A percentile compares a stretch with the other conserved stretches of the same genome.
Evolutionary conservation across 495 filamentous ascomycete species (phyloP).

Genomic region (Penicillium subrubescens): DNA sequence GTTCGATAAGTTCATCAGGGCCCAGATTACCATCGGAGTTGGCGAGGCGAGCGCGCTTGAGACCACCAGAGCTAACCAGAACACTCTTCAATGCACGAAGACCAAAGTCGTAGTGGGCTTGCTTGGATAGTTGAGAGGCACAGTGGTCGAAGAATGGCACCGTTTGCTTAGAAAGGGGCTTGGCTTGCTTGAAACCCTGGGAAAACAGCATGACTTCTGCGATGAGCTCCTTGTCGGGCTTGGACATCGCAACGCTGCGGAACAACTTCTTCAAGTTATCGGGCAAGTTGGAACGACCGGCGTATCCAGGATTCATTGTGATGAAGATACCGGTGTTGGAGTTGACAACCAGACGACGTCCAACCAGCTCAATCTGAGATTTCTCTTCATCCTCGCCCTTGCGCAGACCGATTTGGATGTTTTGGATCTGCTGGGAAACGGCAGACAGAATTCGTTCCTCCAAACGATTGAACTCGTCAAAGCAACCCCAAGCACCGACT

Average conservation of each 20-base stretch:
- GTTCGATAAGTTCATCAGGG: constrained; percentile 77
- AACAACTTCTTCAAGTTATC: constrained; percentile 99
- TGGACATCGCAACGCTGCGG: constrained; percentile 98
- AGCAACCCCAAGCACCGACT: constrained; percentile 98
- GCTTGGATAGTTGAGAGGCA: constrained; percentile 77
- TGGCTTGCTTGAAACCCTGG: constrained; percentile 96
- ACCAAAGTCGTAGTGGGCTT: constrained; percentile 99
- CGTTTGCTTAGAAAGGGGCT: constrained; percentile 86
- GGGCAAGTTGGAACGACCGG: constrained; percentile 93
- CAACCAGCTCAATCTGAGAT: constrained; percentile 88
- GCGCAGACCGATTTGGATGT: constrained; percentile 93
- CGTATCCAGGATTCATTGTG: constrained; percentile 99
- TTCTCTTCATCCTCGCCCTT: constrained; percentile 75
- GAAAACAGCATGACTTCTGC: constrained; percentile 99
- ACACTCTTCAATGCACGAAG: constrained; percentile 98
- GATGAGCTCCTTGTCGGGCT: constrained; percentile 99
- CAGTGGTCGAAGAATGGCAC: constrained; percentile 98
- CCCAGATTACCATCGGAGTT: constrained; percentile 57
- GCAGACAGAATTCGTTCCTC: constrained; percentile 97
- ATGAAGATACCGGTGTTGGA: constrained; percentile 97
- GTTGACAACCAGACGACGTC: constrained; percentile 84
- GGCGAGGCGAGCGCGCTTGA: constrained; percentile 83
- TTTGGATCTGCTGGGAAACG: constrained; percentile 98
- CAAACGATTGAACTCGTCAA: constrained; percentile 98
- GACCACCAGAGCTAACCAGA: constrained; percentile 90